A percentile compares a stretch with the other conserved stretches of the same genome.
Evolutionary conservation across 148 eudicot species (phyloP).

Genomic region (Amaranthus palmeri): DNA sequence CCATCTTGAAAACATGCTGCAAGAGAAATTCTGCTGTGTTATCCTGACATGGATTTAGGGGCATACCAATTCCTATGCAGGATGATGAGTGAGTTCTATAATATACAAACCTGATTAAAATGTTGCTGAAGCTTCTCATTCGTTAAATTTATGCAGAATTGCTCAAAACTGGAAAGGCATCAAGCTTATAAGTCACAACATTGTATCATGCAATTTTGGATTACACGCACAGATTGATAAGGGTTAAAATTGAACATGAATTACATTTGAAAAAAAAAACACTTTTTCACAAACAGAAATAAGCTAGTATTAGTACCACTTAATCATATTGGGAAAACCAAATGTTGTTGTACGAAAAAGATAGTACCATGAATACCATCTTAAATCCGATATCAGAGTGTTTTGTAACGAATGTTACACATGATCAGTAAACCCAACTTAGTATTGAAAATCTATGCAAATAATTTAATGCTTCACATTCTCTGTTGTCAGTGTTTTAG

Average conservation of each 20-base stretch:
- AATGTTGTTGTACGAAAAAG: too few species aligned
- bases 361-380: too few species aligned
- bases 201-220: slow-evolving; percentile 1
- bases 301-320: too few species aligned
- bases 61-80: slow-evolving; percentile 5
- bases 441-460: background rate
- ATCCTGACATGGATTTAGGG: slow-evolving; percentile 8
- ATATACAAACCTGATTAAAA: slow-evolving; percentile 73
- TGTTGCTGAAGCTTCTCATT: slow-evolving; percentile 99
- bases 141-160: slow-evolving; percentile 95
- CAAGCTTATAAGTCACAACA: slow-evolving; percentile 15
- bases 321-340: too few species aligned
- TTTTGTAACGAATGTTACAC: background rate
- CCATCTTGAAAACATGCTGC: slow-evolving; percentile 99
- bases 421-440: background rate
- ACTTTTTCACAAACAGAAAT: too few species aligned
- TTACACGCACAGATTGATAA: background rate
- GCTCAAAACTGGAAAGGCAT: slow-evolving; percentile 81
- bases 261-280: background rate
- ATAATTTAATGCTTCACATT: background rate
- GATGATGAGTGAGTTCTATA: slow-evolving; percentile 4
- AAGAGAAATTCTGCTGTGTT: slow-evolving; percentile 12
- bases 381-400: background rate
- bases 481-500: background rate
- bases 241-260: background rate